Conservation (phyloP, 495 filamentous ascomycete species). For the Trichoderma reesei region DNA sequence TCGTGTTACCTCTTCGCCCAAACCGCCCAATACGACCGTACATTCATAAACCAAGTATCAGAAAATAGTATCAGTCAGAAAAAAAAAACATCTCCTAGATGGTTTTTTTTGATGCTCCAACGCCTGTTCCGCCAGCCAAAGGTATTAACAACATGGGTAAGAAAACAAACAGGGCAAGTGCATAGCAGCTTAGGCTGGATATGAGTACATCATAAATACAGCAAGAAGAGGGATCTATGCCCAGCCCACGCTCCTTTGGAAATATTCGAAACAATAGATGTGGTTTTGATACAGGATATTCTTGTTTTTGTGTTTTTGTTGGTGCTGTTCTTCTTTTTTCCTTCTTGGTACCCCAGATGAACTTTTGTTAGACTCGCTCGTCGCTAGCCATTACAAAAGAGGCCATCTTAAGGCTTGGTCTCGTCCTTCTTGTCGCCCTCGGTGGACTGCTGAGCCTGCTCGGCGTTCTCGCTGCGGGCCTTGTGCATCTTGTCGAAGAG, state of each 20-base stretch:
- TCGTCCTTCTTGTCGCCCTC: conserved; percentile 81
- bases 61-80: background rate
- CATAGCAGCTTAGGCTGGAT: conserved; percentile 9
- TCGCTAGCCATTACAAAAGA: background rate
- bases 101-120: conserved; percentile 12
- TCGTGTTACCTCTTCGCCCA: background rate
- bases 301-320: too few species aligned
- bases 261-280: conserved; percentile 7
- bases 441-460: conserved; percentile 38
- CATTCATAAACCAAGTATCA: background rate
- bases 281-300: conserved; percentile 6
- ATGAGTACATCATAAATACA: conserved; percentile 12
- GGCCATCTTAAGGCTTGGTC: conserved; percentile 35
- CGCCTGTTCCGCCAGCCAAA: conserved; percentile 10
- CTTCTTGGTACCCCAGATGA: too few species aligned
- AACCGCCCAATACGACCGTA: background rate
- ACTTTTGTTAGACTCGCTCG: background rate
- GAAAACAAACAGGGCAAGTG: conserved; percentile 1
- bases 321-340: background rate
- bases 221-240: conserved; percentile 9
- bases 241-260: background rate
- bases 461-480: conserved; percentile 57
- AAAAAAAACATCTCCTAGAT: background rate
- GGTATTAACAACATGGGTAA: conserved; percentile 10
- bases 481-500: conserved; percentile 99